Conservation (phyloP, 495 filamentous ascomycete genomes). For the Podospora didyma region DNA sequence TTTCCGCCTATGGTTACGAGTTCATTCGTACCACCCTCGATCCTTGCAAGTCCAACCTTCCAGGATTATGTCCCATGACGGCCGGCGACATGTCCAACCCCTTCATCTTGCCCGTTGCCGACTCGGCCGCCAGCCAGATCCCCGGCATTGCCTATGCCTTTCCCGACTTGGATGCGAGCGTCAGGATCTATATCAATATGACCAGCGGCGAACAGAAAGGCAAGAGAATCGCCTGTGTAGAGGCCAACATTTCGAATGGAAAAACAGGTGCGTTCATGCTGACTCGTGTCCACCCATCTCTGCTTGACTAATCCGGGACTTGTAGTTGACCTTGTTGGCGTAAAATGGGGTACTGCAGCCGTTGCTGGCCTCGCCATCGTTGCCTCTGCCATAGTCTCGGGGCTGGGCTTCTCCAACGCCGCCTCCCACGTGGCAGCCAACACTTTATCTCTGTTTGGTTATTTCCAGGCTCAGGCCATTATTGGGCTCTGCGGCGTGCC, state of each 20-base stretch:
- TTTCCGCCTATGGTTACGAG: slow-evolving; percentile 78
- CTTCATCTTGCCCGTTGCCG: slow-evolving; percentile 60
- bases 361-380: slow-evolving; percentile 81
- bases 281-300: background rate
- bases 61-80: slow-evolving; percentile 90
- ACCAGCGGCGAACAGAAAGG: slow-evolving; percentile 40
- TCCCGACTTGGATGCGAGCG: slow-evolving; percentile 88
- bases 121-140: slow-evolving; percentile 57
- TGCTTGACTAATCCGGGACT: background rate
- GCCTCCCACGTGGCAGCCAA: slow-evolving; percentile 94
- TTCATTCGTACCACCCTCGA: slow-evolving; percentile 61
- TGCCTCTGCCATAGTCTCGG: slow-evolving; percentile 76
- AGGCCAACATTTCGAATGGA: slow-evolving; percentile 85
- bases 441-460: slow-evolving; percentile 86
- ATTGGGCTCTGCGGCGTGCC: slow-evolving; percentile 81
- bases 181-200: slow-evolving; percentile 75
- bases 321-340: slow-evolving; percentile 73
- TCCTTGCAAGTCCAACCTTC: slow-evolving; percentile 67
- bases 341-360: slow-evolving; percentile 84
- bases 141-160: slow-evolving; percentile 86
- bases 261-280: slow-evolving; percentile 54
- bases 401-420: slow-evolving; percentile 88
- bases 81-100: slow-evolving; percentile 74
- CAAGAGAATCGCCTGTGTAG: slow-evolving; percentile 75
- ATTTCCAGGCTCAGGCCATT: slow-evolving; percentile 97